Base-by-base conservation (phyloP, 129 eudicot genomes). In the Rutidosis leptorrhynchoides region DNA sequence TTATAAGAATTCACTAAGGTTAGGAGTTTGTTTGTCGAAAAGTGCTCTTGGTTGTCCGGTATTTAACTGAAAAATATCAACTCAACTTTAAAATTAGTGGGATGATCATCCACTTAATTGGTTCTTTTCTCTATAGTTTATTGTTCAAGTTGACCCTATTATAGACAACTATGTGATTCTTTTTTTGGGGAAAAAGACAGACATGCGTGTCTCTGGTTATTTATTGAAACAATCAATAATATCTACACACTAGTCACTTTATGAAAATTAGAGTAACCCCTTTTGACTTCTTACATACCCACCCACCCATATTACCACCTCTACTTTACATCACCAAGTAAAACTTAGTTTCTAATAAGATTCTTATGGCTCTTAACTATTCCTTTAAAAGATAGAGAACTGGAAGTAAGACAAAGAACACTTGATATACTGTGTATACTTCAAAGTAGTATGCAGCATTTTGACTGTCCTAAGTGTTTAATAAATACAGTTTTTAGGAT, bases 41-140 rank as follows among this genome's bases (percentile, higher is more conserved):
- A 68, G 65, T 67, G 62, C 26, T 29, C 63, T 26, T 61, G 67
- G 35, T 35, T 33, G 21, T 51, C 10, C 12, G 51, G 73, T 59
- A 60, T 68, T 25, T 67, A 60, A 68, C 40, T 24, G n/a, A 35
- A 67, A 51, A 75, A 35, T 15, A 17, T 33, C 48, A 64, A 70
- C 33, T 62, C 69, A 58, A 29, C 54, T 53, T 23, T 54, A 16
- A 48, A 22, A 62, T 63, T 48, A 73, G 29, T 77, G 73, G 73
- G 27, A 65, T 25, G 70, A 53, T 63, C 68, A 73, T 77, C 80
- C 79, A 73, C 77, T 68, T 62, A 70, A 19, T 21, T 54, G 64
- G 45, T 68, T 62, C 43, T 54, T 23, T 16, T 53, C 10, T 52
- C 79, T 79, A 23, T 68, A 64, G 72, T 55, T 71, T 73, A 64